A percentile compares a stretch with the other conserved stretches of the same genome.
These are phyloP conservation scores for Fusarium luffae DNA, from an alignment of 2,329 filamentous ascomycete genomes.

Conservation along the genomic window DNA sequence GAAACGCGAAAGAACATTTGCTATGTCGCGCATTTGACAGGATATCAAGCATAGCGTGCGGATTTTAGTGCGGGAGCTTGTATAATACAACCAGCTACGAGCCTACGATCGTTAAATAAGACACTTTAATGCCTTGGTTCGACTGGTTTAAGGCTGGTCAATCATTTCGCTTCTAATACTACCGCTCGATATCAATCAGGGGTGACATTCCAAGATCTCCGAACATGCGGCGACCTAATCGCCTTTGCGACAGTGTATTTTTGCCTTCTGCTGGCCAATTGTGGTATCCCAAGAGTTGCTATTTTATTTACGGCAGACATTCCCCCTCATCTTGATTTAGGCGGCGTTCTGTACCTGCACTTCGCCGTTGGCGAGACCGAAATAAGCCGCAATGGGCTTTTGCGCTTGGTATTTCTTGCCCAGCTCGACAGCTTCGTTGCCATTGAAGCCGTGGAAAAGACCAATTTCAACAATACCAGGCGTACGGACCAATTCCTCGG, in stretches of 20 bases:
- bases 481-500: conserved; percentile 79
- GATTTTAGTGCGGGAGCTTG: conserved; percentile 49
- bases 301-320: background rate
- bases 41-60: conserved; percentile 50
- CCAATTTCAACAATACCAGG: conserved; percentile 92
- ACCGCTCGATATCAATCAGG: conserved; percentile 2
- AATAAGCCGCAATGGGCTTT: conserved; percentile 94
- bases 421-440: conserved; percentile 67
- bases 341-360: conserved; percentile 54
- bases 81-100: conserved; percentile 51
- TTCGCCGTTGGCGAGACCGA: conserved; percentile 85
- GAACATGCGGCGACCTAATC: conserved; percentile 5
- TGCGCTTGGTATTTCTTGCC: conserved; percentile 76
- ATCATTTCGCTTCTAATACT: conserved; percentile 31
- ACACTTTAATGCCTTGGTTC: conserved; percentile 44
- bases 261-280: background rate
- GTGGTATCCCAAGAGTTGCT: background rate
- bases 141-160: conserved; percentile 24
- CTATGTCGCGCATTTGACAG: conserved; percentile 40
- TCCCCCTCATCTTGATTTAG: conserved; percentile 8
- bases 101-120: conserved; percentile 50
- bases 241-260: background rate
- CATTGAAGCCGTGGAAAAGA: conserved; percentile 86
- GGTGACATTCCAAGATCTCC: conserved; percentile 3
- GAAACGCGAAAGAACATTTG: conserved; percentile 29